These are phyloP conservation scores for Plasmodium vinckei DNA, from an alignment of 169 alveolate species.

Conservation along the genomic window DNA sequence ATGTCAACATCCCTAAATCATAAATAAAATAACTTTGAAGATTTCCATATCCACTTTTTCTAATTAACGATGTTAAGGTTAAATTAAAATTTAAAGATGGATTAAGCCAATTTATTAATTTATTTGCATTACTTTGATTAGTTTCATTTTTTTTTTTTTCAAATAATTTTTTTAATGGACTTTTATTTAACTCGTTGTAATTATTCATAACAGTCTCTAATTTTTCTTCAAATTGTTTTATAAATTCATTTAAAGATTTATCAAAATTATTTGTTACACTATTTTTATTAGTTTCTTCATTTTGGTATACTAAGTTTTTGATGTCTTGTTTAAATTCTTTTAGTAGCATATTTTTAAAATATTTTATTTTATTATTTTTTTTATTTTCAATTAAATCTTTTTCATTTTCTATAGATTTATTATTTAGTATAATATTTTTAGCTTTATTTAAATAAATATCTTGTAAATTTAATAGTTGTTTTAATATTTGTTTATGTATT, in stretches of 20 bases:
- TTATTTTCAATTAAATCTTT: constrained; percentile 13
- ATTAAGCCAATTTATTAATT: constrained; percentile 17
- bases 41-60: constrained; percentile 84
- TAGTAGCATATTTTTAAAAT: constrained; percentile 19
- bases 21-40: constrained; percentile 80
- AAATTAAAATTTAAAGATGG: constrained; percentile 54
- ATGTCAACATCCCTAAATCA: constrained; percentile 77
- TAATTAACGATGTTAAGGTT: constrained; percentile 77
- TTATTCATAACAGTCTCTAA: constrained; percentile 20
- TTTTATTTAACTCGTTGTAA: constrained; percentile 36
- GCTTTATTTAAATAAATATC: constrained; percentile 9
- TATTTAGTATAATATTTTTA: constrained; percentile 25
- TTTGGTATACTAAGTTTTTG: background rate
- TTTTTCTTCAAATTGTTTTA: constrained; percentile 32
- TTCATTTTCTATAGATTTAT: background rate
- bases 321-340: constrained; percentile 11
- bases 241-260: constrained; percentile 16
- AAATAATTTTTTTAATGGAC: constrained; percentile 57
- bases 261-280: background rate
- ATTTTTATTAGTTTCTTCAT: background rate
- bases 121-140: background rate
- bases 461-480: constrained; percentile 32
- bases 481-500: constrained; percentile 57
- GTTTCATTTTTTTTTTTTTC: constrained; percentile 30
- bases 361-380: background rate